phyloP scores from a whole-genome alignment of 169 alveolate species.

The Cryptosporidium tyzzeri region DNA sequence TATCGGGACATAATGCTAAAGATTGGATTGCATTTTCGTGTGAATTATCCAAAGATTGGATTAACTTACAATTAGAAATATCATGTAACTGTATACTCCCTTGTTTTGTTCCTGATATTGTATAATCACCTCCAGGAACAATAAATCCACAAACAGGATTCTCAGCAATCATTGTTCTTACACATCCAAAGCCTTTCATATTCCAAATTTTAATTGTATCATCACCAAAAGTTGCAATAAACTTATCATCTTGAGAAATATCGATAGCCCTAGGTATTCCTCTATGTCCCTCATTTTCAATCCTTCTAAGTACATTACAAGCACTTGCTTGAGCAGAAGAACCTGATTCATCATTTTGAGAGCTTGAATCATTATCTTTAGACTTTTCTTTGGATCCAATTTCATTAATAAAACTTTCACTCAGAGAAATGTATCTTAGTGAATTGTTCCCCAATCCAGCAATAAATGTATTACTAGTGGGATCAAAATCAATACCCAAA shows the following conservation, averaged over 20 bases:
- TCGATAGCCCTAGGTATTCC: conserved; percentile 78
- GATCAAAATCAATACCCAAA: conserved; percentile 53
- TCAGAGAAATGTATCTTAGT: conserved; percentile 26
- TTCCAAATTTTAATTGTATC: conserved; percentile 82
- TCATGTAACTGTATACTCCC: conserved; percentile 79
- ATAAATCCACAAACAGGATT: conserved; percentile 79
- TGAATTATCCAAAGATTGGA: conserved; percentile 75
- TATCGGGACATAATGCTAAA: conserved; percentile 64
- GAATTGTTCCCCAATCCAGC: conserved; percentile 58
- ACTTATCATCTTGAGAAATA: conserved; percentile 79
- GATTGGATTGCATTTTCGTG: conserved; percentile 78
- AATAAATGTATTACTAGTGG: conserved; percentile 28
- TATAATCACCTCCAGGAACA: conserved; percentile 76
- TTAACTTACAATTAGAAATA: conserved; percentile 77
- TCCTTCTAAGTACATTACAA: conserved; percentile 78
- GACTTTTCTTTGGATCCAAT: conserved; percentile 1
- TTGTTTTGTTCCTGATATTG: conserved; percentile 78
- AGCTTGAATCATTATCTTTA: conserved; percentile 20
- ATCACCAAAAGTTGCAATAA: conserved; percentile 81
- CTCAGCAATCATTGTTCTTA: conserved; percentile 78
- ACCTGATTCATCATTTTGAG: conserved; percentile 31
- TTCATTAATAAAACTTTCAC: background rate
- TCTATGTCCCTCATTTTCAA: conserved; percentile 80
- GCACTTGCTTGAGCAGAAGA: conserved; percentile 76
- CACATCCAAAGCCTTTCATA: conserved; percentile 78